Evolutionary conservation across 2,329 filamentous ascomycete genomes (phyloP).

Genomic region (Trichoderma sp.): DNA sequence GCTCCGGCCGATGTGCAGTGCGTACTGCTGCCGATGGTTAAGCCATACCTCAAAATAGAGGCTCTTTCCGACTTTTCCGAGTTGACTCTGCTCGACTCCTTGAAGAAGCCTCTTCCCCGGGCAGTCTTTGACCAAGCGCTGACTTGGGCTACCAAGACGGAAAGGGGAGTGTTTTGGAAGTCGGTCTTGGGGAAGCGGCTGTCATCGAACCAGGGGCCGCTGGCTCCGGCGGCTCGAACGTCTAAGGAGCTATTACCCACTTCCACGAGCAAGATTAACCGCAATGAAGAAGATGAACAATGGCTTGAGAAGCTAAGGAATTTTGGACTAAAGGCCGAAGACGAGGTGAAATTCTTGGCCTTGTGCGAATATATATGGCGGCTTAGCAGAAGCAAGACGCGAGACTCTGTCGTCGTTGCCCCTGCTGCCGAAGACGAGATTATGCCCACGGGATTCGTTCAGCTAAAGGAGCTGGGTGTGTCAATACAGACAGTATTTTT

Average conservation of each 20-base stretch:
- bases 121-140: slow-evolving; percentile 81
- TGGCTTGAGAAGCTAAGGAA: slow-evolving; percentile 86
- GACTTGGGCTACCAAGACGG: slow-evolving; percentile 78
- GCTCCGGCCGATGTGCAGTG: slow-evolving; percentile 79
- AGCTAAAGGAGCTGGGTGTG: slow-evolving; percentile 71
- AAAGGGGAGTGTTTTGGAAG: slow-evolving; percentile 86
- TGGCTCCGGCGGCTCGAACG: slow-evolving; percentile 51
- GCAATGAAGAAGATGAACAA: slow-evolving; percentile 89
- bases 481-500: slow-evolving; percentile 90
- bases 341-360: slow-evolving; percentile 84
- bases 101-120: slow-evolving; percentile 79
- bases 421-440: slow-evolving; percentile 35
- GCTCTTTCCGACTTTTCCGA: slow-evolving; percentile 67
- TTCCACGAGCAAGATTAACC: slow-evolving; percentile 61
- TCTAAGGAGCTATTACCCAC: slow-evolving; percentile 55
- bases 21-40: slow-evolving; percentile 75
- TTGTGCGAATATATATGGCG: slow-evolving; percentile 91
- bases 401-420: slow-evolving; percentile 37
- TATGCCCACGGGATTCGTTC: slow-evolving; percentile 51
- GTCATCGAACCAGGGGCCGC: slow-evolving; percentile 60
- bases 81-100: slow-evolving; percentile 69
- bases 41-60: slow-evolving; percentile 75
- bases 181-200: slow-evolving; percentile 64
- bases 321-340: slow-evolving; percentile 75
- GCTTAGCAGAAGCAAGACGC: slow-evolving; percentile 67